Conservation (phyloP, 2,329 filamentous ascomycete species). For the Byssochlamys sp. region DNA sequence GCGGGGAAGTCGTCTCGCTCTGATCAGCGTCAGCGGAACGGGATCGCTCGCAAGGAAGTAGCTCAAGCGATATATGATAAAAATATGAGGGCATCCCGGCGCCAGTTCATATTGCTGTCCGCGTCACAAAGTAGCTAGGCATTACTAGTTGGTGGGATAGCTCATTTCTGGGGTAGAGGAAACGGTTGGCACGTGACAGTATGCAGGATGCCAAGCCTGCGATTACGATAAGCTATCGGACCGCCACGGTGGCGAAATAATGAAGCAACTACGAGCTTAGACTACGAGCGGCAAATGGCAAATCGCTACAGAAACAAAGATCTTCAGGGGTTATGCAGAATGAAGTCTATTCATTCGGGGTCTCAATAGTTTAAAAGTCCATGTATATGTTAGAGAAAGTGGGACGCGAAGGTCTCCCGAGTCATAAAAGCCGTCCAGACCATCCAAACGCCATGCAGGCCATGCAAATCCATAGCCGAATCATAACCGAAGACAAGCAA, state of each 20-base stretch:
- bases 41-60: constrained; percentile 35
- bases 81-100: constrained; percentile 52
- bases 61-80: constrained; percentile 54
- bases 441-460: constrained; percentile 31
- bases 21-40: constrained; percentile 6
- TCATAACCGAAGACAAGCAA: constrained; percentile 11
- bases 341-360: background rate
- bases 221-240: background rate
- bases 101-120: constrained; percentile 18
- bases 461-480: constrained; percentile 20
- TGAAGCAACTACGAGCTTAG: background rate
- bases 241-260: background rate
- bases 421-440: constrained; percentile 15
- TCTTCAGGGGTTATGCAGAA: background rate
- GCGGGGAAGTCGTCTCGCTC: constrained; percentile 4
- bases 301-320: background rate
- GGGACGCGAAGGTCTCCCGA: constrained; percentile 13
- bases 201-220: background rate
- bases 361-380: background rate
- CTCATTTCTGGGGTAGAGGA: background rate
- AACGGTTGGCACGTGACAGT: background rate
- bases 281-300: background rate
- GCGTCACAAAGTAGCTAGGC: background rate
- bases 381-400: constrained; percentile 9
- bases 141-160: background rate